Evolutionary conservation across 495 filamentous ascomycete genomes (phyloP).

Genomic region (Hypoxylon lienhwacheense): DNA sequence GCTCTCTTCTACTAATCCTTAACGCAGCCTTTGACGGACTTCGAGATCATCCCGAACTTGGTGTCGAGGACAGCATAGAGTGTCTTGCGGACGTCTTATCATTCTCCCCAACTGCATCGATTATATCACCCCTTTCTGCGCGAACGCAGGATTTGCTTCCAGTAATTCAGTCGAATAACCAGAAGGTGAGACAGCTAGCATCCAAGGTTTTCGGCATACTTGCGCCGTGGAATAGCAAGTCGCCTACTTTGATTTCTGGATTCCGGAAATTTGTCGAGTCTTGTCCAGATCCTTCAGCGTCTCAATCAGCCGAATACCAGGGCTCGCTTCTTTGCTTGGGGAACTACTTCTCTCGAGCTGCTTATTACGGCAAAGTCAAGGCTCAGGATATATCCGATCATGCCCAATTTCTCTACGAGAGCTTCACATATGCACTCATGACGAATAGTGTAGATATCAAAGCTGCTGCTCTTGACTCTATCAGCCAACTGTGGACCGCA

Average conservation of each 20-base stretch:
- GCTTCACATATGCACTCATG: slow-evolving; percentile 19
- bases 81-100: slow-evolving; percentile 70
- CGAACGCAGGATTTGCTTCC: slow-evolving; percentile 55
- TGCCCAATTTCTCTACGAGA: slow-evolving; percentile 27
- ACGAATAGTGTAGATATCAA: slow-evolving; percentile 39
- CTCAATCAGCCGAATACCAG: slow-evolving; percentile 36
- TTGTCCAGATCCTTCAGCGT: slow-evolving; percentile 25
- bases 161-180: slow-evolving; percentile 69
- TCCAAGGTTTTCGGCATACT: slow-evolving; percentile 79
- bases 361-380: slow-evolving; percentile 24
- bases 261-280: slow-evolving; percentile 24
- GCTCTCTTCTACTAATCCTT: slow-evolving; percentile 34
- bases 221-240: slow-evolving; percentile 41
- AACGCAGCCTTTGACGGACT: slow-evolving; percentile 38
- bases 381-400: slow-evolving; percentile 24
- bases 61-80: slow-evolving; percentile 55
- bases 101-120: slow-evolving; percentile 54
- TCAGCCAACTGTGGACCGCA: slow-evolving; percentile 77
- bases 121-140: slow-evolving; percentile 53
- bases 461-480: slow-evolving; percentile 59
- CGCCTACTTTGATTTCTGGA: slow-evolving; percentile 17
- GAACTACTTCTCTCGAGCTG: slow-evolving; percentile 32
- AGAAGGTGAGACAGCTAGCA: slow-evolving; percentile 60
- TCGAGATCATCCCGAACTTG: slow-evolving; percentile 33
- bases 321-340: slow-evolving; percentile 34